phyloP scores from a whole-genome alignment of 163 green algal genomes.

The Scenedesmus sp. region DNA sequence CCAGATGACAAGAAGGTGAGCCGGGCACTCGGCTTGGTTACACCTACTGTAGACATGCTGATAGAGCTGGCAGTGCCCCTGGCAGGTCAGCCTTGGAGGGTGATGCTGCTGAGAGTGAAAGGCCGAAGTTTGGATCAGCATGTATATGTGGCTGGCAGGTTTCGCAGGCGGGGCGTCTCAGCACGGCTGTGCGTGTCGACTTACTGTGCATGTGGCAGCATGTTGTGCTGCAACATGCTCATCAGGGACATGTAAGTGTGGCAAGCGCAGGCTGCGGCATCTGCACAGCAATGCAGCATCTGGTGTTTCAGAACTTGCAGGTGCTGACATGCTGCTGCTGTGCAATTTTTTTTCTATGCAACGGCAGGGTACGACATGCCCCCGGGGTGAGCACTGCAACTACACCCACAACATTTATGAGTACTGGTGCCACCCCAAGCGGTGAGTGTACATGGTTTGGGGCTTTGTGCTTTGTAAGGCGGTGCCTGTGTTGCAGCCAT shows the following conservation, averaged over 20 bases:
- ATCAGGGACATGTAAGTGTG: no score
- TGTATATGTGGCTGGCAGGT: no score
- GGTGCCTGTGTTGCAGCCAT: neutral
- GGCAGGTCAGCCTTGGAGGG: no score
- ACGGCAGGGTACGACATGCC: neutral
- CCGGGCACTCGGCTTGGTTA: no score
- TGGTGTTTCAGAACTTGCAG: neutral
- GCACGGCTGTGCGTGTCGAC: no score
- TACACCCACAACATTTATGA: slow-evolving; percentile 3
- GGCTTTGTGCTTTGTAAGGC: neutral
- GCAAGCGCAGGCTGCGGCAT: no score
- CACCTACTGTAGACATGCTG: no score
- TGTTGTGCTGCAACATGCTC: neutral
- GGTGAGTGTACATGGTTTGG: neutral
- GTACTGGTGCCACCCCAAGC: slow-evolving; percentile 13
- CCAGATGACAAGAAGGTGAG: slow-evolving; percentile 87
- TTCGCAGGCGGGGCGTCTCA: no score
- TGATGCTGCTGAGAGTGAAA: no score
- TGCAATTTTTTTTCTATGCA: neutral
- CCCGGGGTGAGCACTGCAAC: neutral
- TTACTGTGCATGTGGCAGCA: neutral
- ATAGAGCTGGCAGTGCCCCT: no score
- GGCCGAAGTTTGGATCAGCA: no score
- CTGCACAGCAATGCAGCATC: neutral
- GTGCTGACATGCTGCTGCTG: neutral